Percentiles rank a stretch among this genome's conserved stretches.
Evolutionary conservation across 1,284 basidiomycete species (phyloP).

Genomic region (Mycena sp.): DNA sequence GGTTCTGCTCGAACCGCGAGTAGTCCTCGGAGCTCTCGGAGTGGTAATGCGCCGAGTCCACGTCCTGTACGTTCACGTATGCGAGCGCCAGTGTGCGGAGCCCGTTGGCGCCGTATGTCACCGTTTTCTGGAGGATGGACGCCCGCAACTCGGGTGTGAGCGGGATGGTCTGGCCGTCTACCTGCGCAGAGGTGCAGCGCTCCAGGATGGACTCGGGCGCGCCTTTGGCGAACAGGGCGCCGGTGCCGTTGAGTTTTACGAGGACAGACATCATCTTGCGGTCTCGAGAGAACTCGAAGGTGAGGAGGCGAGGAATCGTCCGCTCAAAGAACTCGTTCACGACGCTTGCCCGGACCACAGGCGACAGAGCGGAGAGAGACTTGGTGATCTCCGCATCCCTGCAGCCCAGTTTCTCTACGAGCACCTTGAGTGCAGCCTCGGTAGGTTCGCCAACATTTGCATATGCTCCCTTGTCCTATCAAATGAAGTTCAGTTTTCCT

Average conservation of each 20-base stretch:
- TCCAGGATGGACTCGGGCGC: constrained; percentile 96
- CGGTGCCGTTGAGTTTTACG: constrained; percentile 66
- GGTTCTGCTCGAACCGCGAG: constrained; percentile 86
- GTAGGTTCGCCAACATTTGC: constrained; percentile 95
- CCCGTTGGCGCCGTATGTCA: constrained; percentile 82
- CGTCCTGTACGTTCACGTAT: constrained; percentile 82
- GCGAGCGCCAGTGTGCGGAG: constrained; percentile 94
- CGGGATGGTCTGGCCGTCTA: constrained; percentile 73
- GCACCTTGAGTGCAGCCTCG: constrained; percentile 92
- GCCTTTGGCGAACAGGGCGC: constrained; percentile 90
- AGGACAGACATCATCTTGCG: constrained; percentile 99
- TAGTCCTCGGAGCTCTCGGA: constrained; percentile 85
- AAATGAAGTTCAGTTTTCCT: constrained; percentile 26
- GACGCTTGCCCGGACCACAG: constrained; percentile 76
- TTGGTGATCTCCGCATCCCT: constrained; percentile 61
- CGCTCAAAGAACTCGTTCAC: constrained; percentile 87
- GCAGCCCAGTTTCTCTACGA: constrained; percentile 90
- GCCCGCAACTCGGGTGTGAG: constrained; percentile 70
- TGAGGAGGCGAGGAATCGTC: constrained; percentile 82
- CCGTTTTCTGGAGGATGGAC: constrained; percentile 72
- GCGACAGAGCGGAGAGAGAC: constrained; percentile 67
- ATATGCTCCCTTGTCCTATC: constrained; percentile 83
- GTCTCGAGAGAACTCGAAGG: constrained; percentile 97
- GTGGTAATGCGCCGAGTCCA: constrained; percentile 83
- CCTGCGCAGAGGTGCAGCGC: constrained; percentile 81